These are phyloP conservation scores for Solanum lycopersicoides DNA, from an alignment of 257 asterid genomes.

Conservation along the genomic window DNA sequence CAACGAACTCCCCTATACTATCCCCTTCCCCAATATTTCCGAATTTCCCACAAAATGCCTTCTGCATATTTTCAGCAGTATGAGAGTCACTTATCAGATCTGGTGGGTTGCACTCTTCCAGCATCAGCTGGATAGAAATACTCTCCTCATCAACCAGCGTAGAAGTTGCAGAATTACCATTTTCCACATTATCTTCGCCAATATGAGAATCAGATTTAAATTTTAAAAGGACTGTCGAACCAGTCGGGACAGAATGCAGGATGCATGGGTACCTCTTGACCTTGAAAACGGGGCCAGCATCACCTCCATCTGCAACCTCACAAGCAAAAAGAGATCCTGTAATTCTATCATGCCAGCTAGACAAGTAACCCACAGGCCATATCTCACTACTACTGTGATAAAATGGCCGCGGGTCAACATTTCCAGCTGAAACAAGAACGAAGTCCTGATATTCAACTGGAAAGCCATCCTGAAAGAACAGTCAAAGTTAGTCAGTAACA, in stretches of 20 bases:
- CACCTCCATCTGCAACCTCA: constrained; percentile 83
- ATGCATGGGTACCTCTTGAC: constrained; percentile 77
- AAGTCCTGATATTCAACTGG: constrained; percentile 91
- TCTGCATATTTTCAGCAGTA: constrained; percentile 20
- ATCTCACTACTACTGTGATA: constrained; percentile 58
- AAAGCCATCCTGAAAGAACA: constrained; percentile 56
- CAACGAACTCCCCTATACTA: constrained; percentile 54
- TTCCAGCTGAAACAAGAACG: constrained; percentile 65
- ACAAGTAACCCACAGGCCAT: constrained; percentile 89
- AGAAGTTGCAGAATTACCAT: constrained; percentile 25
- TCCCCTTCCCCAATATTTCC: constrained; percentile 32
- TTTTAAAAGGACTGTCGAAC: constrained; percentile 60
- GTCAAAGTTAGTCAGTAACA: background rate
- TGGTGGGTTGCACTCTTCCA: constrained; percentile 65
- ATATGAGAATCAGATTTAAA: constrained; percentile 15
- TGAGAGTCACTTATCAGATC: constrained; percentile 32
- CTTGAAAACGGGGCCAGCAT: constrained; percentile 64
- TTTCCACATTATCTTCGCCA: constrained; percentile 20
- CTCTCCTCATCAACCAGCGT: constrained; percentile 55
- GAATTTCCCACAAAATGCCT: constrained; percentile 20
- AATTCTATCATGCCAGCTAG: constrained; percentile 89
- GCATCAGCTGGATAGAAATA: constrained; percentile 49
- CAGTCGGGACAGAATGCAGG: constrained; percentile 43
- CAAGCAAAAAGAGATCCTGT: constrained; percentile 85
- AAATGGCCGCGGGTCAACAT: constrained; percentile 60